Evolutionary conservation across 441 rosid genomes (phyloP).

Genomic region (Erysimum pusillum): DNA sequence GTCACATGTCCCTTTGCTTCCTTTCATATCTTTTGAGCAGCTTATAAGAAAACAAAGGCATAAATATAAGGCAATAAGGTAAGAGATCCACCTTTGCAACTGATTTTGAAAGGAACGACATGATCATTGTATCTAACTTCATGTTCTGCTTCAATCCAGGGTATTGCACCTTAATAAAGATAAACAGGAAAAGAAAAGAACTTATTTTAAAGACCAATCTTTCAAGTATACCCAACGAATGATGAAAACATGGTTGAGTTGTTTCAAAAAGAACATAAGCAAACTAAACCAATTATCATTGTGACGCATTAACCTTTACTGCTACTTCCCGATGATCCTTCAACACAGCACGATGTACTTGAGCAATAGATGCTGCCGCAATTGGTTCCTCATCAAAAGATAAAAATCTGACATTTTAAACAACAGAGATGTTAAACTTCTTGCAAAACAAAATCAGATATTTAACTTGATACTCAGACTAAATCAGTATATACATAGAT

Average conservation of each 20-base stretch:
- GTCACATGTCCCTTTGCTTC: conserved; percentile 8
- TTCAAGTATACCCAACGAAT: conserved; percentile 1
- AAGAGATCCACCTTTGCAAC: conserved; percentile 61
- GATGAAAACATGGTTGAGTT: conserved; percentile 6
- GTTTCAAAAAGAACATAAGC: neutral
- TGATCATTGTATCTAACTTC: conserved; percentile 74
- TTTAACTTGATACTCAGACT: neutral
- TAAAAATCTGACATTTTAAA: conserved; percentile 62
- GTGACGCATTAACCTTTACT: conserved; percentile 65
- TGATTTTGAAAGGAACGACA: conserved; percentile 81
- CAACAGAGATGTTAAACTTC: conserved; percentile 22
- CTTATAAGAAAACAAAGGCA: conserved; percentile 14
- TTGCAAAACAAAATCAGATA: neutral
- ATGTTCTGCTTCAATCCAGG: conserved; percentile 81
- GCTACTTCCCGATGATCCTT: conserved; percentile 81
- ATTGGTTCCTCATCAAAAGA: conserved; percentile 88
- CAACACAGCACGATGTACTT: conserved; percentile 83
- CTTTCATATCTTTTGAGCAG: conserved; percentile 7
- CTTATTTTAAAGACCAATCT: neutral
- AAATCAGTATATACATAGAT: neutral
- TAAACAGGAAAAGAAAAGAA: neutral
- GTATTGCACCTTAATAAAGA: conserved; percentile 83
- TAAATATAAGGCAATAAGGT: conserved; percentile 7
- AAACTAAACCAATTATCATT: neutral
- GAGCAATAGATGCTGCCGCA: conserved; percentile 97